These are phyloP conservation scores for Aureobasidium sp. DNA, from an alignment of 2,329 filamentous ascomycete species.

Conservation along the genomic window DNA sequence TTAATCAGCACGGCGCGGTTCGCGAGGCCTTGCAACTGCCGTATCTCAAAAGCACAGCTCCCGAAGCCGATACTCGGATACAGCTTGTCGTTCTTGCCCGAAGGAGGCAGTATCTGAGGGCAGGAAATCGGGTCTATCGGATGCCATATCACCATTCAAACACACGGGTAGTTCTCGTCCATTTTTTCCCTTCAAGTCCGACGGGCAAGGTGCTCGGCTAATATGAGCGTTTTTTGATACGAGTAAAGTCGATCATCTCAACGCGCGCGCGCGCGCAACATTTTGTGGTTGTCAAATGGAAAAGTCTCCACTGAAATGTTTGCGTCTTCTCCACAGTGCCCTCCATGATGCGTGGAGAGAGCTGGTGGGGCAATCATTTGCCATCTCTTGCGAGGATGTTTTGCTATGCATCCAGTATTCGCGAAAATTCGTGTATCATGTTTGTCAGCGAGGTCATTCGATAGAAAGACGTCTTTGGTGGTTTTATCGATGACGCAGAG, in stretches of 20 bases:
- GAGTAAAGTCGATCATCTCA: slow-evolving; percentile 1
- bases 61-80: no score
- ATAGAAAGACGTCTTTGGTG: no score
- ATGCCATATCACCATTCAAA: not conserved
- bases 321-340: not conserved
- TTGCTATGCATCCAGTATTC: no score
- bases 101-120: not conserved
- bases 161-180: no score
- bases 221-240: slow-evolving; percentile 11
- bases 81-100: no score
- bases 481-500: not conserved
- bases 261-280: not conserved
- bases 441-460: no score
- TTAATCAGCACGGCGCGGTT: not conserved
- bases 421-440: no score
- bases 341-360: not conserved
- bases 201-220: not conserved
- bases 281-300: not conserved
- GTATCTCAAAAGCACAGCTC: not conserved
- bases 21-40: not conserved
- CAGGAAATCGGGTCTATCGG: not conserved
- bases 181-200: not conserved
- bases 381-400: not conserved
- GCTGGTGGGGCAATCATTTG: not conserved
- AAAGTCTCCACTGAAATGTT: slow-evolving; percentile 1